Conservation (phyloP, 106 monocot species). For the Dioscorea dumetorum region DNA sequence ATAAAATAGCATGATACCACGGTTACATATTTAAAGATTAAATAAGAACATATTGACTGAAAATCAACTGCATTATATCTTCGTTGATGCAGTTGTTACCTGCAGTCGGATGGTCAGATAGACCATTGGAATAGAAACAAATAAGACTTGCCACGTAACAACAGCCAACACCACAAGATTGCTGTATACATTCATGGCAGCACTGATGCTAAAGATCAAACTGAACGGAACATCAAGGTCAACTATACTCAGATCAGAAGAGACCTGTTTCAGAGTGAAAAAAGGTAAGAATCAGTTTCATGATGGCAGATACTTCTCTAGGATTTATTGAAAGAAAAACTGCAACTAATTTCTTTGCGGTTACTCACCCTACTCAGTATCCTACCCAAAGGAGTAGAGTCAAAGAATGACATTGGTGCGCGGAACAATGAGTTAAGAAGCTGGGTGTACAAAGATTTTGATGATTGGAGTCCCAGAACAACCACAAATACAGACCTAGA, state of each 20-base stretch:
- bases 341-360: background rate
- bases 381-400: conserved; percentile 92
- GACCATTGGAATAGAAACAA: conserved; percentile 65
- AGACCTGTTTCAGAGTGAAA: conserved; percentile 53
- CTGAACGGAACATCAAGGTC: conserved; percentile 90
- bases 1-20: background rate
- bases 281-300: background rate
- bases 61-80: background rate
- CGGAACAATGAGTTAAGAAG: conserved; percentile 74
- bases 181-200: conserved; percentile 65
- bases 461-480: conserved; percentile 62
- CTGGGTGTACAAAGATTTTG: conserved; percentile 80
- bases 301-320: background rate
- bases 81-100: conserved; percentile 20
- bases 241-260: conserved; percentile 81
- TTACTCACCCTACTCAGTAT: conserved; percentile 76
- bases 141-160: conserved; percentile 83
- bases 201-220: conserved; percentile 54
- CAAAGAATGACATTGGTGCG: conserved; percentile 93
- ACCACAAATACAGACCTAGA: conserved; percentile 61
- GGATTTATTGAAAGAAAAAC: background rate
- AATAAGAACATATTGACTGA: background rate
- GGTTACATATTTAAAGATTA: background rate
- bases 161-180: conserved; percentile 72
- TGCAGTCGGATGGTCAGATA: conserved; percentile 62